These are phyloP conservation scores for Rhodamnia rubescens DNA, from an alignment of 345 rosid genomes.

Conservation along the genomic window DNA sequence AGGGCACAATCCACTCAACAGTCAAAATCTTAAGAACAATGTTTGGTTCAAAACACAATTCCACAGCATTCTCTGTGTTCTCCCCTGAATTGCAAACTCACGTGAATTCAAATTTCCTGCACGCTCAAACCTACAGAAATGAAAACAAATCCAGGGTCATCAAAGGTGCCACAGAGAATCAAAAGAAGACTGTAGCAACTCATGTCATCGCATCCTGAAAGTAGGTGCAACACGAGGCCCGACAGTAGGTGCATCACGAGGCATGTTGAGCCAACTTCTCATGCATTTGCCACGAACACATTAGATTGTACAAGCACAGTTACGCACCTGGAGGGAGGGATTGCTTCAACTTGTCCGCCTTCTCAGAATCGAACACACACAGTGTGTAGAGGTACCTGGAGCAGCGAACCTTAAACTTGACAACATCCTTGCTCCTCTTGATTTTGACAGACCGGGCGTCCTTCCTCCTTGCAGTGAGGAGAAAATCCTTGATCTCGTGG, in stretches of 20 bases:
- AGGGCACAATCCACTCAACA: neutral
- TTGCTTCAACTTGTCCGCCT: conserved; percentile 93
- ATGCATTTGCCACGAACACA: neutral
- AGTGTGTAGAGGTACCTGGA: conserved; percentile 88
- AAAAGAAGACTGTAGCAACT: neutral
- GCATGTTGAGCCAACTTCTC: neutral
- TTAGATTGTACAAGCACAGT: neutral
- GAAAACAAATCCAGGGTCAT: neutral
- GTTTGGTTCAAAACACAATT: neutral
- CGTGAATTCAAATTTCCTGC: conserved; percentile 40
- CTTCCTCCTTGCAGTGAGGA: conserved; percentile 88
- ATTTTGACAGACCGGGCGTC: conserved; percentile 88
- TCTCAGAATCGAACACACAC: conserved; percentile 75
- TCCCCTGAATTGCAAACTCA: neutral
- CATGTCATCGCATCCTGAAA: neutral
- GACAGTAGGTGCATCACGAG: neutral
- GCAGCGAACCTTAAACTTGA: conserved; percentile 92
- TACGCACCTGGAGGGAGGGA: conserved; percentile 89
- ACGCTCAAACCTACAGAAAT: conserved; percentile 67
- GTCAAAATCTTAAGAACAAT: neutral
- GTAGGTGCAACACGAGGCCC: neutral
- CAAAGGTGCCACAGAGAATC: neutral
- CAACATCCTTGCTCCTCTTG: conserved; percentile 73
- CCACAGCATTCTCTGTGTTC: neutral
- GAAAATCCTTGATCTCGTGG: conserved; percentile 95